Conservation (phyloP, 2,329 filamentous ascomycete species). For the Xylariaceae sp. region DNA sequence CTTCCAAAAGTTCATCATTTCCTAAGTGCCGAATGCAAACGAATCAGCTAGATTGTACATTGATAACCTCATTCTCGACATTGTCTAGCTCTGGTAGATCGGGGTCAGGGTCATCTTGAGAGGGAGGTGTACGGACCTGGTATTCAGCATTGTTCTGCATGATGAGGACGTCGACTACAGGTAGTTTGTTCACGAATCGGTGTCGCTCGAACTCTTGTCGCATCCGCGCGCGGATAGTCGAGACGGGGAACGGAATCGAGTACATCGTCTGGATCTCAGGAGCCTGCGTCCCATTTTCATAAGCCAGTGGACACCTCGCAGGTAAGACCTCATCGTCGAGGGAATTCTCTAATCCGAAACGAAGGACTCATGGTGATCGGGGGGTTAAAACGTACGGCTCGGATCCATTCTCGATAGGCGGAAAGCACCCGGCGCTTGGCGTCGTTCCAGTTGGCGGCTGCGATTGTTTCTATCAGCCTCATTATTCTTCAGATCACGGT, state of each 20-base stretch:
- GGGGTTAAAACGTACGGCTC: conserved; percentile 65
- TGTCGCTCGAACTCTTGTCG: conserved; percentile 96
- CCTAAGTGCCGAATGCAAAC: conserved; percentile 45
- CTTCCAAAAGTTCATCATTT: conserved; percentile 99
- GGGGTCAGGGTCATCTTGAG: neutral
- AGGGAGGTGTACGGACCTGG: conserved; percentile 56
- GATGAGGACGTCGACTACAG: conserved; percentile 81
- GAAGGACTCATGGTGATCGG: no score
- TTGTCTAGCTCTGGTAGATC: neutral
- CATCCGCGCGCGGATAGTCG: conserved; percentile 84
- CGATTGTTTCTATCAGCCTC: conserved; percentile 31
- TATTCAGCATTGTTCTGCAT: conserved; percentile 90
- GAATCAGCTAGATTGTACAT: conserved; percentile 11
- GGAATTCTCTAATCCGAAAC: no score
- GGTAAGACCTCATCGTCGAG: no score
- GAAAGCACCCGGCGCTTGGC: conserved; percentile 80
- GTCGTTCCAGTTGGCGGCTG: conserved; percentile 85
- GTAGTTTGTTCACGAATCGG: conserved; percentile 84
- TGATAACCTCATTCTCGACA: neutral
- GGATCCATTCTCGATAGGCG: conserved; percentile 92
- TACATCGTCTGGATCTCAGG: conserved; percentile 98
- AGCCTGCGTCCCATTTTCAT: conserved; percentile 52
- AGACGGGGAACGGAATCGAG: conserved; percentile 81
- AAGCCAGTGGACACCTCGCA: conserved; percentile 4
- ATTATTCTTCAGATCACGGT: neutral